phyloP scores from a whole-genome alignment of 768 basidiomycete genomes.

The button mushroom (Agaricus bisporus) region DNA sequence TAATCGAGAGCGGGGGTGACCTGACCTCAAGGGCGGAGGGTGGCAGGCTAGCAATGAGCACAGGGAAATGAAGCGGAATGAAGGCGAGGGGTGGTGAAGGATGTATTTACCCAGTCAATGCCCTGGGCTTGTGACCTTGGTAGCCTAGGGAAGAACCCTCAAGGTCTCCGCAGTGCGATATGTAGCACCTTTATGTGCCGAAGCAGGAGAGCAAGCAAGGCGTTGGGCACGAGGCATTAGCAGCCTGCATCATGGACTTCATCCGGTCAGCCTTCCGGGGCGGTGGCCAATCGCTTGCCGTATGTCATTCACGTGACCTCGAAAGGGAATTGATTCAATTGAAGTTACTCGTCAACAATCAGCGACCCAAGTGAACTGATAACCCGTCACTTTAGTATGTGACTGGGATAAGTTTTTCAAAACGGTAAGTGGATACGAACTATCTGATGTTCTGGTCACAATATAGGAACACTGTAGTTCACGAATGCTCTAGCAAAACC shows the following conservation, averaged over 20 bases:
- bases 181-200: conserved; percentile 11
- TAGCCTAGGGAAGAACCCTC: conserved; percentile 7
- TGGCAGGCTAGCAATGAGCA: conserved; percentile 5
- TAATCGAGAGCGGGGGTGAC: conserved; percentile 1
- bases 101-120: conserved; percentile 5
- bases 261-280: conserved; percentile 8
- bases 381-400: neutral
- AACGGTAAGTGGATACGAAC: too few species aligned
- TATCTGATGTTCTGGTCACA: too few species aligned
- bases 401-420: neutral
- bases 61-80: neutral
- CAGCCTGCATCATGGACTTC: conserved; percentile 8
- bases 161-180: conserved; percentile 1
- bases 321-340: neutral
- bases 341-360: neutral
- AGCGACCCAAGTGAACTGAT: neutral
- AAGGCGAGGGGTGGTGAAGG: neutral
- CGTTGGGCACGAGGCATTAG: conserved; percentile 13
- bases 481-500: too few species aligned
- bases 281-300: conserved; percentile 4
- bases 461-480: too few species aligned
- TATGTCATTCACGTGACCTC: conserved; percentile 1
- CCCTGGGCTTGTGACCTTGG: conserved; percentile 7
- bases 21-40: conserved; percentile 12
- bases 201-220: conserved; percentile 8